phyloP scores from a whole-genome alignment of 1,284 basidiomycete genomes.

The Puccinia polysora region DNA sequence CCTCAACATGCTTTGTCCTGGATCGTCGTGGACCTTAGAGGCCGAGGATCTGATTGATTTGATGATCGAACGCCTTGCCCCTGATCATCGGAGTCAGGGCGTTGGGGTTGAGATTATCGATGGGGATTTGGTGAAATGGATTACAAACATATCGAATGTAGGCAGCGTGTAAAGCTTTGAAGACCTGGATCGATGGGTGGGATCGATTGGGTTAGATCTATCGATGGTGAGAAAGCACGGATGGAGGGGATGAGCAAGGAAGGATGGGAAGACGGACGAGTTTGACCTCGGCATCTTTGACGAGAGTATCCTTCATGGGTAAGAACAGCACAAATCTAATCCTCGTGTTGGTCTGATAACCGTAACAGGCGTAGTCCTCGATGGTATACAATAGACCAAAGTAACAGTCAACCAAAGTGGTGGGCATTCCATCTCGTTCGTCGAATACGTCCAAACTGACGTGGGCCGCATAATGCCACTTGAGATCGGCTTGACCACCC shows the following conservation, averaged over 20 bases:
- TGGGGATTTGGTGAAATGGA: conserved; percentile 23
- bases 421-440: conserved; percentile 38
- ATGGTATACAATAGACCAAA: conserved; percentile 41
- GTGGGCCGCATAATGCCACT: conserved; percentile 43
- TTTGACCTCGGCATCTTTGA: conserved; percentile 41
- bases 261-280: conserved; percentile 10
- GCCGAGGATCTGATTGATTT: conserved; percentile 23
- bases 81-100: conserved; percentile 21
- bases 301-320: conserved; percentile 24
- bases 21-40: not conserved
- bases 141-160: conserved; percentile 38
- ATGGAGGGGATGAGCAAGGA: not conserved
- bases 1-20: not conserved
- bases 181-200: conserved; percentile 10
- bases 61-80: conserved; percentile 28
- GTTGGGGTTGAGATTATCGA: conserved; percentile 16
- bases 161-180: conserved; percentile 34
- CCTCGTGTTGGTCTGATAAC: conserved; percentile 41
- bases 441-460: conserved; percentile 41
- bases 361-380: conserved; percentile 41
- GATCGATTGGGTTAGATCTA: not conserved
- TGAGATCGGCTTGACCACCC: conserved; percentile 35
- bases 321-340: conserved; percentile 34
- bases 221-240: not conserved
- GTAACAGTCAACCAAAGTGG: conserved; percentile 33